A percentile compares a stretch with the other conserved stretches of the same genome.
phyloP scores from a whole-genome alignment of 768 basidiomycete genomes.

The Favolaschia claudopus region DNA sequence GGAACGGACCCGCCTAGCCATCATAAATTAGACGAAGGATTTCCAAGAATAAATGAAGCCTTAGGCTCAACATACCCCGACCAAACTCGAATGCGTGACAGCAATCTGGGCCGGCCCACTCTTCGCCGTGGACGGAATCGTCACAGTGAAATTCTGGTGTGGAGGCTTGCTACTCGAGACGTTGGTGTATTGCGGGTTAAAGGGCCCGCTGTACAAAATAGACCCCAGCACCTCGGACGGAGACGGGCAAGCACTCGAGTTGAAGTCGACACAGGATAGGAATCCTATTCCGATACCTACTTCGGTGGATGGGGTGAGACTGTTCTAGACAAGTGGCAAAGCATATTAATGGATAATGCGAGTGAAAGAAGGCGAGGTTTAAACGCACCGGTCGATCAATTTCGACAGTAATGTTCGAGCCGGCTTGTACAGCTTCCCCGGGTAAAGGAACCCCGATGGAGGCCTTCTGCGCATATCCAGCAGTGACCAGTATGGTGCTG shows the following conservation, averaged over 20 bases:
- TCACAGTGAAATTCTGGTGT: slow-evolving; percentile 54
- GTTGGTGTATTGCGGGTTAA: slow-evolving; percentile 43
- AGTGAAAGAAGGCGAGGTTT: too few relatives aligned
- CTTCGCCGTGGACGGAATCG: slow-evolving; percentile 39
- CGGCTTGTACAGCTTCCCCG: slow-evolving; percentile 30
- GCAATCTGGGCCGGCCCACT: slow-evolving; percentile 44
- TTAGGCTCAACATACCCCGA: slow-evolving; percentile 50
- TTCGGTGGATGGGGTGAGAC: too few relatives aligned
- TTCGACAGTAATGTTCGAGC: slow-evolving; percentile 5
- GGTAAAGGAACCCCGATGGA: not conserved
- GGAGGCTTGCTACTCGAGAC: slow-evolving; percentile 39
- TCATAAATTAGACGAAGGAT: too few relatives aligned
- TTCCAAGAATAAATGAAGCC: too few relatives aligned
- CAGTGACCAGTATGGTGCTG: not conserved
- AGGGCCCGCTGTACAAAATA: slow-evolving; percentile 57
- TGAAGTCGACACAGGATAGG: slow-evolving; percentile 41
- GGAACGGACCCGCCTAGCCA: too few relatives aligned
- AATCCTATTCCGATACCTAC: slow-evolving; percentile 55
- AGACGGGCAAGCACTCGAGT: slow-evolving; percentile 30
- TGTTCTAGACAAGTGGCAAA: too few relatives aligned
- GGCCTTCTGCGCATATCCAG: not conserved
- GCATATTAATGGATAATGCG: too few relatives aligned
- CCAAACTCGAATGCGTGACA: slow-evolving; percentile 45
- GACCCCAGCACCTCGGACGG: slow-evolving; percentile 42
- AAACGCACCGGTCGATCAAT: slow-evolving; percentile 4